phyloP scores from a whole-genome alignment of 768 basidiomycete genomes.

The Leccinum fibrillosum region DNA sequence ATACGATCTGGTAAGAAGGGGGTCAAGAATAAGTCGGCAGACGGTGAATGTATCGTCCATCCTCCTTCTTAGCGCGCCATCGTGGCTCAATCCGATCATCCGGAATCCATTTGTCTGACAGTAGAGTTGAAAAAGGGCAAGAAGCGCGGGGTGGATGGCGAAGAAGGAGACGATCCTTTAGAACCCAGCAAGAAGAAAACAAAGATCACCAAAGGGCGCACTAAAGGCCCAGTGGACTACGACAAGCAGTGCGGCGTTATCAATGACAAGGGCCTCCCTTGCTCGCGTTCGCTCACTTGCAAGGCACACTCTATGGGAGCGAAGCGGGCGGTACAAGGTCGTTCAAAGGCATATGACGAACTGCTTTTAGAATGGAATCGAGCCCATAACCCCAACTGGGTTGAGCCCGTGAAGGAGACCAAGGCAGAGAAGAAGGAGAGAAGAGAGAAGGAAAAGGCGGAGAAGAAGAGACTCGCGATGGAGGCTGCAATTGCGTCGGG shows the following conservation, averaged over 20 bases:
- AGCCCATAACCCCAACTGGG: conserved; percentile 81
- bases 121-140: conserved; percentile 54
- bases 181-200: conserved; percentile 78
- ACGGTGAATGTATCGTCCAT: conserved; percentile 41
- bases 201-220: conserved; percentile 74
- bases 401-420: conserved; percentile 81
- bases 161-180: conserved; percentile 58
- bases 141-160: conserved; percentile 81
- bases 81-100: conserved; percentile 2
- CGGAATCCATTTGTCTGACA: conserved; percentile 6
- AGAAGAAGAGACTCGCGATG: conserved; percentile 72
- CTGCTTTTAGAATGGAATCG: conserved; percentile 91
- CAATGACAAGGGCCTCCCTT: conserved; percentile 90
- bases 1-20: conserved; percentile 55
- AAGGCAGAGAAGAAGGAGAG: conserved; percentile 88
- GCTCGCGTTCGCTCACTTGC: conserved; percentile 93
- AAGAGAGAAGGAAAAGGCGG: conserved; percentile 74
- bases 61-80: not conserved
- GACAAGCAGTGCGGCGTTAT: conserved; percentile 96
- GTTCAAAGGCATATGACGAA: conserved; percentile 80
- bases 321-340: conserved; percentile 87
- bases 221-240: conserved; percentile 84
- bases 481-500: conserved; percentile 69
- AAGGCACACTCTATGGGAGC: conserved; percentile 98
- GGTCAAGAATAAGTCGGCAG: conserved; percentile 50